phyloP scores from a whole-genome alignment of 768 basidiomycete genomes.

The Hemileccinum rubropunctum region DNA sequence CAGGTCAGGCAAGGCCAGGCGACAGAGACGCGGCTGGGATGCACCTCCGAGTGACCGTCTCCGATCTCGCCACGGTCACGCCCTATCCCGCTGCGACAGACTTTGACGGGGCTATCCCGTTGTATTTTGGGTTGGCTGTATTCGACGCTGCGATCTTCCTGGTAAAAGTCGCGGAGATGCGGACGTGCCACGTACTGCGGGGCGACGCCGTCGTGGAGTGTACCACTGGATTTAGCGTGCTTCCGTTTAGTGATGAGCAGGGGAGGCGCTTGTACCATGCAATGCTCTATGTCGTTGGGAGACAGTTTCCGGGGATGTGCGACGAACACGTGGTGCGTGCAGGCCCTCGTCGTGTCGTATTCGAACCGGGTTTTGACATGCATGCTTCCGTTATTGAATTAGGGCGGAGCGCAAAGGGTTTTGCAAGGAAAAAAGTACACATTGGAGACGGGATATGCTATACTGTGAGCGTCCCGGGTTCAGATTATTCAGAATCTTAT shows the following conservation, averaged over 20 bases:
- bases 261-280: conserved; percentile 8
- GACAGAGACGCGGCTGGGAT: not conserved
- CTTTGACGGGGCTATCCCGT: not conserved
- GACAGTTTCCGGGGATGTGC: conserved; percentile 9
- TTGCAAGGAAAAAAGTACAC: conserved; percentile 1
- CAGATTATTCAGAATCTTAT: too few relatives aligned
- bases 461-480: not conserved
- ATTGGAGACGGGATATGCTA: conserved; percentile 3
- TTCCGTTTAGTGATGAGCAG: conserved; percentile 1
- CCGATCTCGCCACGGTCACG: not conserved
- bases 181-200: not conserved
- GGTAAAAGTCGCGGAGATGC: not conserved
- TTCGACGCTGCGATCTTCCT: not conserved
- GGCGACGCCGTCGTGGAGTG: not conserved
- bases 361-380: too few relatives aligned
- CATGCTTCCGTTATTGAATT: too few relatives aligned
- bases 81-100: not conserved
- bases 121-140: conserved; percentile 5
- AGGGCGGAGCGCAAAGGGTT: conserved; percentile 5
- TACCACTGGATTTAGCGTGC: not conserved
- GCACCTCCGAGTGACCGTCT: not conserved
- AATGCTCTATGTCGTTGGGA: conserved; percentile 7
- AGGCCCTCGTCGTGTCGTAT: not conserved
- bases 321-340: conserved; percentile 3
- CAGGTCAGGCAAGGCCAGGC: not conserved